A percentile compares a stretch with the other conserved stretches of the same genome.
Conservation (phyloP, 306 rosid genomes). For the Lathyrus tuberosus region DNA sequence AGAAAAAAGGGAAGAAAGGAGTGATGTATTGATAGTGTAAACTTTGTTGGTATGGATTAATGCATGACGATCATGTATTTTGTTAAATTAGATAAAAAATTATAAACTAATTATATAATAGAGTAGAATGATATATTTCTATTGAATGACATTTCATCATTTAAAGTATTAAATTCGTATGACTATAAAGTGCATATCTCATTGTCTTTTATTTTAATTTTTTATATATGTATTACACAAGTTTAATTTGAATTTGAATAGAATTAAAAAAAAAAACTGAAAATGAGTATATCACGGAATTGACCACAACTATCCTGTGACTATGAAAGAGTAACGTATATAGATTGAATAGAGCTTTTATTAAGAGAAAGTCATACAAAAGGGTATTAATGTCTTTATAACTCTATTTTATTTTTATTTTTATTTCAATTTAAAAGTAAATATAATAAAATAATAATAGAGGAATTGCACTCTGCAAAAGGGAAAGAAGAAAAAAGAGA, state of each 20-base stretch:
- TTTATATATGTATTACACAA: not conserved
- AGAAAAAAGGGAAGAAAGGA: too few relatives aligned
- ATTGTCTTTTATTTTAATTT: too few relatives aligned
- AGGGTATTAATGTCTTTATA: slow-evolving; percentile 34
- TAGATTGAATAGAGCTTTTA: not conserved
- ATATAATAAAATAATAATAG: not conserved
- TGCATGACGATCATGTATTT: too few relatives aligned
- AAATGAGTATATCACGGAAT: slow-evolving; percentile 2
- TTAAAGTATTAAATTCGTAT: too few relatives aligned
- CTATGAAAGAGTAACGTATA: slow-evolving; percentile 4
- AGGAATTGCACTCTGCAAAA: slow-evolving; percentile 23
- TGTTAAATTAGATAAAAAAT: too few relatives aligned
- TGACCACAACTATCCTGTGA: slow-evolving; percentile 24
- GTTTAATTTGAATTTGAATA: not conserved
- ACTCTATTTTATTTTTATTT: not conserved
- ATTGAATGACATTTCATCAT: too few relatives aligned
- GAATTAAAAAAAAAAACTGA: not conserved
- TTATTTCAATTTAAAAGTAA: not conserved
- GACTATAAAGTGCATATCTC: too few relatives aligned
- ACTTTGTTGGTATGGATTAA: too few relatives aligned
- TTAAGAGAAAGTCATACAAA: not conserved
- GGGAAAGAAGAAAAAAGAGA: slow-evolving; percentile 8
- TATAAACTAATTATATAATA: too few relatives aligned
- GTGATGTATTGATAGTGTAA: too few relatives aligned
- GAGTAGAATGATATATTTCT: too few relatives aligned